Conservation (phyloP, 495 filamentous ascomycete species). For the Cercophora sp. region DNA sequence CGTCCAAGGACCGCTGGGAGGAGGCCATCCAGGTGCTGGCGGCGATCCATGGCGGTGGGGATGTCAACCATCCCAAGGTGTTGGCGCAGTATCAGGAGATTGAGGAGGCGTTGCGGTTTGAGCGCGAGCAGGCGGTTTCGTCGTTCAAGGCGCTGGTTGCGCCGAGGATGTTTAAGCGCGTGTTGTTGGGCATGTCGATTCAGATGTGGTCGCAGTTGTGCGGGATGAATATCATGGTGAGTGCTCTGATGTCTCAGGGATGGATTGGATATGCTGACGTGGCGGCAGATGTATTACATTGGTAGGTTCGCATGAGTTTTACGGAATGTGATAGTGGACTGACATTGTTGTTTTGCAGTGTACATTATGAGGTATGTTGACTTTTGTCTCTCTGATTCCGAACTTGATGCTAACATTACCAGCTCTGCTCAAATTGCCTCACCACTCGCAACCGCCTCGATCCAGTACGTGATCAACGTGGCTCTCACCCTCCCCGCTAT, state of each 20-base stretch:
- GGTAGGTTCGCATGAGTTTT: too few species aligned
- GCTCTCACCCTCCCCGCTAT: constrained; percentile 48
- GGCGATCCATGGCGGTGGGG: constrained; percentile 62
- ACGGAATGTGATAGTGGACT: too few species aligned
- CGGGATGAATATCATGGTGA: constrained; percentile 65
- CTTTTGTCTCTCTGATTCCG: too few species aligned
- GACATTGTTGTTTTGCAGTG: too few species aligned
- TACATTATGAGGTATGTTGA: neutral
- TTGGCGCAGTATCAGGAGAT: constrained; percentile 74
- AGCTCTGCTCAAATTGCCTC: neutral
- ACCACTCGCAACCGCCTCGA: neutral
- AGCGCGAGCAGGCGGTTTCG: constrained; percentile 43
- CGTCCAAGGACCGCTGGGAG: constrained; percentile 61
- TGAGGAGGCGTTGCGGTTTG: constrained; percentile 52
- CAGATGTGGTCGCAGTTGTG: constrained; percentile 60
- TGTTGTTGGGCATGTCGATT: constrained; percentile 63
- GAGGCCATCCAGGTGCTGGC: constrained; percentile 66
- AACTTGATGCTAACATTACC: too few species aligned
- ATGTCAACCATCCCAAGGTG: constrained; percentile 62
- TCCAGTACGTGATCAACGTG: neutral
- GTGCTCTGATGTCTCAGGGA: too few species aligned
- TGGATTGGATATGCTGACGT: too few species aligned
- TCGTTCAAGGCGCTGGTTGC: constrained; percentile 58
- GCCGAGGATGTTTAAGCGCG: constrained; percentile 69
- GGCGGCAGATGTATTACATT: too few species aligned